phyloP scores from a whole-genome alignment of 139 green algal species.

The Diplosphaera chodatii region DNA sequence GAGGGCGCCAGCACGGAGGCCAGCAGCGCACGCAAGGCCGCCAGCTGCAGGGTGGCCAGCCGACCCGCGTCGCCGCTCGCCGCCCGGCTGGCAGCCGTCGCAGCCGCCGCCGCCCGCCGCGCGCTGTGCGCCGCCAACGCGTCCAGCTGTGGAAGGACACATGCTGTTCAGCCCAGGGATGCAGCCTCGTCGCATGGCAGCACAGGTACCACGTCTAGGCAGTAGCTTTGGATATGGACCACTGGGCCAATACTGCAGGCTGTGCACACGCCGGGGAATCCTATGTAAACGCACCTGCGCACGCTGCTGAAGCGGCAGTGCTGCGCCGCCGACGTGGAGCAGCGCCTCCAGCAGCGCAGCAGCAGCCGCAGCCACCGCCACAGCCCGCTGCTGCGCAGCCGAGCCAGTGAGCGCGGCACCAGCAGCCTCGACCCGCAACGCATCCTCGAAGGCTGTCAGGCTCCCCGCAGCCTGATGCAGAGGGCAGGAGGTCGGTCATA shows the following conservation, averaged over 20 bases:
- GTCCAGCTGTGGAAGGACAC: slow-evolving; percentile 27
- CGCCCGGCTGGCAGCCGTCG: not conserved
- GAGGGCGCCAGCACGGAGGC: slow-evolving; percentile 42
- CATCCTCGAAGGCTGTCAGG: not conserved
- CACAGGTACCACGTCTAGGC: no score
- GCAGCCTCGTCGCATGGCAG: not conserved
- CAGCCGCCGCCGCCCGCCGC: slow-evolving; percentile 18
- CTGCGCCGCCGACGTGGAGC: not conserved
- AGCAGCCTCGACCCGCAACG: no score
- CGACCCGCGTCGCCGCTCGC: not conserved
- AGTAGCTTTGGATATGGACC: no score
- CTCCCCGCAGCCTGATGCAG: no score
- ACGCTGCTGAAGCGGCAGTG: not conserved
- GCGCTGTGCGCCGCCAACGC: slow-evolving; percentile 39
- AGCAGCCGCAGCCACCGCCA: not conserved
- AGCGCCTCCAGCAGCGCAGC: not conserved
- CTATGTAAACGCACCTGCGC: not conserved
- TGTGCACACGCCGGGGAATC: no score
- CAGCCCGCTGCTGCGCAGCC: not conserved
- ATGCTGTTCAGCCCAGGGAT: not conserved
- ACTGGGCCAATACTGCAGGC: not conserved
- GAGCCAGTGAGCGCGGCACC: no score
- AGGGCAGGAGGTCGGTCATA: no score
- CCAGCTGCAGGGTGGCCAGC: slow-evolving; percentile 18
- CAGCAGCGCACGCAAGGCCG: slow-evolving; percentile 38